Base-by-base conservation (phyloP, 2,329 filamentous ascomycete species). In the Claviceps purpurea region DNA sequence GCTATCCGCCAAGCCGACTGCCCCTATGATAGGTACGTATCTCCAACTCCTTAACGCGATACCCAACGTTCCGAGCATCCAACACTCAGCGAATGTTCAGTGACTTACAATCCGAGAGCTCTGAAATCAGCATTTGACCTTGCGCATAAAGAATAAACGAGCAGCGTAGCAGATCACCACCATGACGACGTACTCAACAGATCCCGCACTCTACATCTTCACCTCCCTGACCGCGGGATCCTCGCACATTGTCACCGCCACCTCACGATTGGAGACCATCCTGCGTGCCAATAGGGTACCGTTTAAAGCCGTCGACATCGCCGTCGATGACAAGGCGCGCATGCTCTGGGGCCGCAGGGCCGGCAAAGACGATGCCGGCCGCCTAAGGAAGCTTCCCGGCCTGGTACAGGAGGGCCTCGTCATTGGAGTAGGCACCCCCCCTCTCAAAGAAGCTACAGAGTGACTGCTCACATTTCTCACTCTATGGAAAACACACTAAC, bases 171-270 rank as follows among this genome's bases (percentile, higher is more conserved):
- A 16, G 13, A 46, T 16, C 6, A 18, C 44, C 26, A 13, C 44
- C 55, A 70, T 69, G 63, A 65, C 66, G 47, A 70, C 73, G 50
- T 77, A 73, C 64, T 73, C 73, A 58, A 75, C 73, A 59, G 84
- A 88, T 66, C 79, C 84, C 48, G 76, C 84, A 30, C 82, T 98
- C 56, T 98, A 93, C 73, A 85, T 98, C 61, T 96, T 94, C 73
- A 97, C 93, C 55, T 97, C 91, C 50, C 78, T 98, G 52, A 97
- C 93, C 20, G 88, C 93, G 54, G 93, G 93, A 57, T 95, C 89
- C 42, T 95, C 89, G 24, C 89, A 96, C 68, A 95, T 97, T 66
- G 84, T 97, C 63, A 97, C 93, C 42, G 93, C 90, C 26, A 97
- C 93, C 1, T 94, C 90, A 51, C 87, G 93, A 47, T 82, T 98